phyloP scores from a whole-genome alignment of 371 early-diverging fungal genomes.

The Mucor plumbeus region DNA sequence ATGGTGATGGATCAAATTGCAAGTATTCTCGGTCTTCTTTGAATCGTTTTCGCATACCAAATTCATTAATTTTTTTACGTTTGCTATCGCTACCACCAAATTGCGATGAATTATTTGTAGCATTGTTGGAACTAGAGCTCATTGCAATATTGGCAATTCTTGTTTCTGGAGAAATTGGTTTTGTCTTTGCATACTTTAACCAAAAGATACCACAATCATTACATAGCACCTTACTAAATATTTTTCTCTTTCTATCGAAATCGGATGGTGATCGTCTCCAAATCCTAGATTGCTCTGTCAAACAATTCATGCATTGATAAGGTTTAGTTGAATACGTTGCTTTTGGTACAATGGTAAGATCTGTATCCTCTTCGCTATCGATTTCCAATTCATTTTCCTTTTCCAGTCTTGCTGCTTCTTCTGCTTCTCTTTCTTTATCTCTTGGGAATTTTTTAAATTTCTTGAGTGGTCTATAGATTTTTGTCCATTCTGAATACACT shows the following conservation, averaged over 20 bases:
- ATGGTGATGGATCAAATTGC: conserved; percentile 39
- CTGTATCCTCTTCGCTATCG: conserved; percentile 23
- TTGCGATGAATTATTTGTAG: not conserved
- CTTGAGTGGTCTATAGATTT: conserved; percentile 67
- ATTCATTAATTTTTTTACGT: conserved; percentile 12
- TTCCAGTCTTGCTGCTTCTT: conserved; percentile 14
- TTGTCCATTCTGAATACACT: conserved; percentile 75
- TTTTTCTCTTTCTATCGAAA: conserved; percentile 50
- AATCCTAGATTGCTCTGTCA: conserved; percentile 48
- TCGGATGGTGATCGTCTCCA: conserved; percentile 64
- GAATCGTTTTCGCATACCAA: not conserved
- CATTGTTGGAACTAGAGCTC: not conserved
- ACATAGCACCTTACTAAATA: conserved; percentile 66
- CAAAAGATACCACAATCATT: conserved; percentile 75
- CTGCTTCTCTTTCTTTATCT: conserved; percentile 22
- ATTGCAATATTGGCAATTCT: conserved; percentile 4
- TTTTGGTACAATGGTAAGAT: conserved; percentile 43
- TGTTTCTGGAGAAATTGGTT: conserved; percentile 29
- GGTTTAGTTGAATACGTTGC: conserved; percentile 20
- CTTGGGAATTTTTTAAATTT: conserved; percentile 23
- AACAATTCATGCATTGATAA: conserved; percentile 66
- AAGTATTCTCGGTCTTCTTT: not conserved
- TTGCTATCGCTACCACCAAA: conserved; percentile 5
- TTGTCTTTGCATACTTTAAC: conserved; percentile 74
- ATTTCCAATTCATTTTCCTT: conserved; percentile 19